Evolutionary conservation across 2,329 filamentous ascomycete species (phyloP).

Genomic region (Fusarium burgessii): DNA sequence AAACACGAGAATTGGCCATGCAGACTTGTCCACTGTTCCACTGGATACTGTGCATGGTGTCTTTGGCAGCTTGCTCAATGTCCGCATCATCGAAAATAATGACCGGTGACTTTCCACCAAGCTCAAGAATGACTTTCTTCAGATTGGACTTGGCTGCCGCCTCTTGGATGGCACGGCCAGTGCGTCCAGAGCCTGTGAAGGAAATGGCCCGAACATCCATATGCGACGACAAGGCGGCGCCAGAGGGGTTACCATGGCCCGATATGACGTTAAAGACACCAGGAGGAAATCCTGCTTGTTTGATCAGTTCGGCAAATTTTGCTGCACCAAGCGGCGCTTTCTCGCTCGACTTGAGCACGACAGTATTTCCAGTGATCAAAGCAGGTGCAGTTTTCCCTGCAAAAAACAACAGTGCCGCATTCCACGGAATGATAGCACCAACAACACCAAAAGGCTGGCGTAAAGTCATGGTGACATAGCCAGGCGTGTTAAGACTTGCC

Average conservation of each 20-base stretch:
- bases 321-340: constrained; percentile 36
- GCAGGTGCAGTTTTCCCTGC: constrained; percentile 53
- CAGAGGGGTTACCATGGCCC: constrained; percentile 75
- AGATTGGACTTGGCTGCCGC: constrained; percentile 72
- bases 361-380: constrained; percentile 36
- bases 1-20: constrained; percentile 69
- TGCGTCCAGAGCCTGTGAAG: constrained; percentile 80
- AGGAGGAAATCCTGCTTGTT: constrained; percentile 79
- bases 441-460: constrained; percentile 65
- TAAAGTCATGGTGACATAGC: constrained; percentile 59
- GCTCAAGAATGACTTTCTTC: constrained; percentile 75
- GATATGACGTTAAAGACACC: constrained; percentile 81
- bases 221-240: constrained; percentile 75
- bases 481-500: constrained; percentile 61
- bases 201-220: constrained; percentile 77
- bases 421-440: constrained; percentile 70
- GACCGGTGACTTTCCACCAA: constrained; percentile 75
- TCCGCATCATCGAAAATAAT: constrained; percentile 70
- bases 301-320: constrained; percentile 65
- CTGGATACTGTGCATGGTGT: constrained; percentile 59
- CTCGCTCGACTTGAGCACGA: constrained; percentile 38
- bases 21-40: constrained; percentile 70
- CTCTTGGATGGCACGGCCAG: constrained; percentile 79
- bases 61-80: constrained; percentile 57
- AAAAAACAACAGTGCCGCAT: constrained; percentile 61